Base-by-base conservation (phyloP, 176 grass and related monocot genomes). In the Guadua angustifolia region DNA sequence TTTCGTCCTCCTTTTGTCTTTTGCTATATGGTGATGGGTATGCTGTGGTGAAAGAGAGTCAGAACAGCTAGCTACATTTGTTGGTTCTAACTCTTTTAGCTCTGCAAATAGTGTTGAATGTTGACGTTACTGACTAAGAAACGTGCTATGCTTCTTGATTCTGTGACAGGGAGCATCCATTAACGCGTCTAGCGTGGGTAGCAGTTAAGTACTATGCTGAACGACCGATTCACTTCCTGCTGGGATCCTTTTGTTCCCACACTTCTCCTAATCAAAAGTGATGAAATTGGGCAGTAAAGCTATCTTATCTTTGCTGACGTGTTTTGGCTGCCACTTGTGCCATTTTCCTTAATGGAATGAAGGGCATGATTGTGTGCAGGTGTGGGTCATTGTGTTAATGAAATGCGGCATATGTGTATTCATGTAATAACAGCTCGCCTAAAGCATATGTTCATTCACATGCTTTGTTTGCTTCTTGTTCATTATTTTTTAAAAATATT, bases 51-150 rank as follows among this genome's bases (percentile, higher is more conserved):
- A 82, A 75, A 82, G 61, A 39, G 42, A 61, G 53, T 24, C 38
- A 25, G 29, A 17, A 22, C 2, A 55, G 50, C 11, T 77, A 39
- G 50, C 11, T 77, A 39, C 44, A 44, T n/a, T 40, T 32, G 9
- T 29, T n/a, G 51, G 5, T 26, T 58, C 55, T 4, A 19, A 29
- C 71, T 3, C 19, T 45, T 18, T 56, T 45, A 38, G 40, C 77
- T 0, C 24, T 67, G 4, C 70, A 75, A 67, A 68, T 39, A 75
- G 59, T 81, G 17, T 9, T 60, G 85, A 63, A 12, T 70, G 45
- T 78, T 72, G 80, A 35, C 64, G 18, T 88, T 36, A 18, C 36
- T 70, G 22, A 51, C 53, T 15, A 33, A 7, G 56, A 53, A 83
- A 78, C 16, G 22, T 53, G 53, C 2, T 62, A 18, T 82, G 72